phyloP scores from a whole-genome alignment of 257 asterid species.

The Misopates orontium region DNA sequence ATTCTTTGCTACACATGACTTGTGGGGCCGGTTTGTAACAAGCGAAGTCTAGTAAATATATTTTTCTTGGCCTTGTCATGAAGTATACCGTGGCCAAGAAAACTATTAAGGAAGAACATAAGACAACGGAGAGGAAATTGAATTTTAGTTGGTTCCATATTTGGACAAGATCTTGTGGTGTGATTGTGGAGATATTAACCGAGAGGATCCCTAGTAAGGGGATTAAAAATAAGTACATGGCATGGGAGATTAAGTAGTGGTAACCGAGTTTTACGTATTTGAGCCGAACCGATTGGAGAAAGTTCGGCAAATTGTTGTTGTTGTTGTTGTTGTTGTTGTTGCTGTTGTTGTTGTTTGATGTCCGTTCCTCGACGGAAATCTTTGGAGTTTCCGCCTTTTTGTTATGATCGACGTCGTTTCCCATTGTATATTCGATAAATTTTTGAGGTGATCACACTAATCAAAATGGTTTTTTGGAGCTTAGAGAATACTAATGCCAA shows the following conservation, averaged over 20 bases:
- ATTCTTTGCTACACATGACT: conserved; percentile 23
- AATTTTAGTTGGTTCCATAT: conserved; percentile 23
- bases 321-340: background rate
- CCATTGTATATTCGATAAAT: background rate
- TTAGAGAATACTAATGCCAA: background rate
- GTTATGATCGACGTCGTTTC: background rate
- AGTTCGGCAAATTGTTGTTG: conserved; percentile 22
- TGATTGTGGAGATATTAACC: conserved; percentile 13
- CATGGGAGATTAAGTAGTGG: conserved; percentile 29
- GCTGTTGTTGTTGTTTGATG: background rate
- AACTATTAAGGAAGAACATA: conserved; percentile 19
- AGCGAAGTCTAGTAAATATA: conserved; percentile 27
- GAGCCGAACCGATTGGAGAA: conserved; percentile 26
- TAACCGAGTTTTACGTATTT: conserved; percentile 42
- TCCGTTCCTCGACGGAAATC: background rate
- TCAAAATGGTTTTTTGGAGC: background rate
- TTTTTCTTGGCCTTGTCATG: conserved; percentile 26
- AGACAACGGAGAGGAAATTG: conserved; percentile 17
- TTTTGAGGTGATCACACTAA: background rate
- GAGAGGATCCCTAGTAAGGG: conserved; percentile 5
- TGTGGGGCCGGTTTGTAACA: conserved; percentile 22
- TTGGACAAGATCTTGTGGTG: conserved; percentile 13
- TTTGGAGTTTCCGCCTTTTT: background rate
- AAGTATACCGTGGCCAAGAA: conserved; percentile 21
- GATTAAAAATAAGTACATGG: conserved; percentile 25